Base-by-base conservation (phyloP, 352 stramenopile species). In the Plasmopara muralis region DNA sequence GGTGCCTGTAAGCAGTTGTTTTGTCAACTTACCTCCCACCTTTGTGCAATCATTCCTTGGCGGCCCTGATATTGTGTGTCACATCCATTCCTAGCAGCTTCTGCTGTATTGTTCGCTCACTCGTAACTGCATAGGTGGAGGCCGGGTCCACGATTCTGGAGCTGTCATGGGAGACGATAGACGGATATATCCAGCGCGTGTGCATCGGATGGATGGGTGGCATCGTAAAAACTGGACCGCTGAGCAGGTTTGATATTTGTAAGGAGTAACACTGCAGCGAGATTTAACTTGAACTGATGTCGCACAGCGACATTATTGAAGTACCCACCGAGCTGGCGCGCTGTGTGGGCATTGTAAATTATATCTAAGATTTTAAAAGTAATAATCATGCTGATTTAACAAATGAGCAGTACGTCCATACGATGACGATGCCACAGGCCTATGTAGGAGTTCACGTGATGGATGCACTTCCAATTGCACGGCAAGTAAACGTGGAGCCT, bases 401-500 rank as follows among this genome's bases (percentile, higher is more conserved):
- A 5, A 20, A 25, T 42, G 14, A 57, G 20, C 43, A 89, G 82
- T 68, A 83, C 64, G 77, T 89, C 28, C 64, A 77, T 38, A 29
- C 91, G 57, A 61, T 72, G 41, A 80, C 77, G 31, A 47, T 62
- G 12, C 81, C 76, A 12, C 77, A 83, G 16, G 43, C 80, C 9
- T 82, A 83, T 41, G 44, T 94, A 31, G 69, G 76, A 12, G 85
- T 91, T 0, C 79, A 87, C 40, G 64, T 93, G 12, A 80, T 87
- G n/a, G 78, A 90, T 7, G 60, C 65, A 18, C 56, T 93, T 25
- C 72, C 83, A 2, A 72, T 84, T 41, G 83, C 83, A 20, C 60
- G 64, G 7, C 70, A 90, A 34, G 68, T 96, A 16, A 84, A 88
- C 51, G 78, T 96, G 6, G 85, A 96, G 46, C 86, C 86, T 9